Conservation (phyloP, 2,329 filamentous ascomycete genomes). For the Ophiostoma sp. region DNA sequence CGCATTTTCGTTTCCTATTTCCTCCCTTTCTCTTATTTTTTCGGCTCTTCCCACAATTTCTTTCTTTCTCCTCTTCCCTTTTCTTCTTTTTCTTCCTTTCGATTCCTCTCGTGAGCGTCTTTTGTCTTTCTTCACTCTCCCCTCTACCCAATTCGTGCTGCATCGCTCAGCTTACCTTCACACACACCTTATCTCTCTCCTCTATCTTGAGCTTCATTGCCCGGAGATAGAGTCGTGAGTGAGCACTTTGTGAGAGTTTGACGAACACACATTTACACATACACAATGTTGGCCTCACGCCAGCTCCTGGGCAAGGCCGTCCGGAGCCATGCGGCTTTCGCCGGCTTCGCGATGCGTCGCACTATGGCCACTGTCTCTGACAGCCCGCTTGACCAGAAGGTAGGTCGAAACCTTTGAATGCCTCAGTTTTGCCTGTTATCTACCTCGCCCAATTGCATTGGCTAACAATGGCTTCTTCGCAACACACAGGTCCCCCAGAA, state of each 20-base stretch:
- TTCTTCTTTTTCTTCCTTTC: conserved; percentile 1
- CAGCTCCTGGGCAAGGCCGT: conserved; percentile 66
- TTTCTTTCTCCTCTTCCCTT: conserved; percentile 22
- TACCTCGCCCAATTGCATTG: background rate
- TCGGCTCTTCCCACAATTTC: conserved; percentile 26
- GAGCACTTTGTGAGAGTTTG: conserved; percentile 17
- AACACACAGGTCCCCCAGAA: conserved; percentile 75
- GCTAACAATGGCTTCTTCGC: conserved; percentile 9
- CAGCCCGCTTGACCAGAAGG: conserved; percentile 87
- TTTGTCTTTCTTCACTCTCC: conserved; percentile 15
- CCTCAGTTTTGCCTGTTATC: background rate
- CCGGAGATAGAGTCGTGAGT: conserved; percentile 14
- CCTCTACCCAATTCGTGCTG: conserved; percentile 20
- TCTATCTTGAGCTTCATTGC: conserved; percentile 23
- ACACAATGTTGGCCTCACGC: conserved; percentile 66
- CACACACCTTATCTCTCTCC: conserved; percentile 22
- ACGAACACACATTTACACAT: conserved; percentile 12
- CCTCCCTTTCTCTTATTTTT: conserved; percentile 23
- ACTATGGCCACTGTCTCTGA: conserved; percentile 83
- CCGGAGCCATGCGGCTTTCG: conserved; percentile 59
- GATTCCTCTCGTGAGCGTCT: conserved; percentile 16
- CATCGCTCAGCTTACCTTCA: conserved; percentile 10
- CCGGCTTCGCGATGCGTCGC: conserved; percentile 64
- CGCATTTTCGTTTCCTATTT: conserved; percentile 24
- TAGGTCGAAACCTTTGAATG: conserved; percentile 38